Evolutionary conservation across 129 eudicot genomes (phyloP).

Genomic region (Cynara cardunculus): DNA sequence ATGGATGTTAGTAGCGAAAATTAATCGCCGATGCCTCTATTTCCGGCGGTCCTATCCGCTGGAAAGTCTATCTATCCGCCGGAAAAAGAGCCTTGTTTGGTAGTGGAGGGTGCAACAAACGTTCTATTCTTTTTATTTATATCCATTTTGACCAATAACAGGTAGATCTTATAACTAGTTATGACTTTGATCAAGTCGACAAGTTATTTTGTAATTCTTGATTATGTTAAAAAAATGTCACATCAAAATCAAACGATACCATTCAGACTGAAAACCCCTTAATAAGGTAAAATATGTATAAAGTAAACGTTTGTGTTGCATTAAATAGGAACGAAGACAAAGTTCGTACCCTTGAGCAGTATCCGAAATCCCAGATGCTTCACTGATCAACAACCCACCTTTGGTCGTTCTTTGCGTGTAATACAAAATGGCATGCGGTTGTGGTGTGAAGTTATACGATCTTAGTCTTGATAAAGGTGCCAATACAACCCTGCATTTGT

Average conservation of each 20-base stretch:
- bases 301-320: too few species aligned
- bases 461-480: slow-evolving; percentile 41
- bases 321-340: too few species aligned
- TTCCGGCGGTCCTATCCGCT: too few species aligned
- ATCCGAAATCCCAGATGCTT: slow-evolving; percentile 42
- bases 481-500: slow-evolving; percentile 25
- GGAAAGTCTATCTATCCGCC: too few species aligned
- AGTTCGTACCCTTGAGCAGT: slow-evolving; percentile 35
- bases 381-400: slow-evolving; percentile 39
- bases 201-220: too few species aligned
- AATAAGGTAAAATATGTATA: neutral
- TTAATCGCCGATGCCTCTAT: too few species aligned
- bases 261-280: neutral
- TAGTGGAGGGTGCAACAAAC: too few species aligned
- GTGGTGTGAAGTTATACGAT: slow-evolving; percentile 43
- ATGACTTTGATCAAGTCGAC: neutral
- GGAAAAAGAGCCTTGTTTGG: too few species aligned
- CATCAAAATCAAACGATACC: neutral
- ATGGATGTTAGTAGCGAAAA: too few species aligned
- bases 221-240: too few species aligned
- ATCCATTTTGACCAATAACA: neutral
- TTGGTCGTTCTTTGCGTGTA: slow-evolving; percentile 41
- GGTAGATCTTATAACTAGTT: too few species aligned
- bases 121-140: too few species aligned
- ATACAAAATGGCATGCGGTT: slow-evolving; percentile 41